Evolutionary conservation across 1,139 yeast genomes (phyloP).

Genomic region (Kurtzmaniella natalensis): DNA sequence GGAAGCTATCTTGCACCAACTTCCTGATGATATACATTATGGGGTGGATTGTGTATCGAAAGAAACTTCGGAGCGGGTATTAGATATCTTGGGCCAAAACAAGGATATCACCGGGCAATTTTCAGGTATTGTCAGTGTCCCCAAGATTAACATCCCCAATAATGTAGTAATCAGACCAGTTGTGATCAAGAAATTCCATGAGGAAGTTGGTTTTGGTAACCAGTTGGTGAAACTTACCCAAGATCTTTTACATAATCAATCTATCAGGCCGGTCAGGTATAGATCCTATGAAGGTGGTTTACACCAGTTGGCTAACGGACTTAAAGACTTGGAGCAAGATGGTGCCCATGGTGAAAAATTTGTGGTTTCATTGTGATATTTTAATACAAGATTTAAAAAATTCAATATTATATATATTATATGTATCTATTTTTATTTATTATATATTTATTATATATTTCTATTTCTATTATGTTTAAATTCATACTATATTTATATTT

Average conservation of each 20-base stretch:
- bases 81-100: slow-evolving; percentile 19
- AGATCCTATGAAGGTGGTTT: slow-evolving; percentile 30
- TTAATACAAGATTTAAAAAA: no score
- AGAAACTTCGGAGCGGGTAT: slow-evolving; percentile 29
- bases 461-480: no score
- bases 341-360: slow-evolving; percentile 44
- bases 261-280: slow-evolving; percentile 28
- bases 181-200: slow-evolving; percentile 40
- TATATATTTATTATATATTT: no score
- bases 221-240: slow-evolving; percentile 30
- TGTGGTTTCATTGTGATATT: slow-evolving; percentile 23
- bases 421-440: no score
- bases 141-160: slow-evolving; percentile 18
- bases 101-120: slow-evolving; percentile 14
- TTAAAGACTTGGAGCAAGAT: slow-evolving; percentile 30
- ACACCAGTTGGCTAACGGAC: slow-evolving; percentile 28
- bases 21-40: slow-evolving; percentile 14
- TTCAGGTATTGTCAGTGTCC: slow-evolving; percentile 38
- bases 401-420: no score
- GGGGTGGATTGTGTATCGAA: slow-evolving; percentile 46
- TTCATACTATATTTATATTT: no score
- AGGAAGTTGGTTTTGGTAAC: slow-evolving; percentile 33
- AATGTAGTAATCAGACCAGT: slow-evolving; percentile 26
- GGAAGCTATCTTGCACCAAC: slow-evolving; percentile 16
- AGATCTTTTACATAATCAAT: slow-evolving; percentile 19